Evolutionary conservation across 306 rosid species (phyloP).

Genomic region (Medicago ruthenica): DNA sequence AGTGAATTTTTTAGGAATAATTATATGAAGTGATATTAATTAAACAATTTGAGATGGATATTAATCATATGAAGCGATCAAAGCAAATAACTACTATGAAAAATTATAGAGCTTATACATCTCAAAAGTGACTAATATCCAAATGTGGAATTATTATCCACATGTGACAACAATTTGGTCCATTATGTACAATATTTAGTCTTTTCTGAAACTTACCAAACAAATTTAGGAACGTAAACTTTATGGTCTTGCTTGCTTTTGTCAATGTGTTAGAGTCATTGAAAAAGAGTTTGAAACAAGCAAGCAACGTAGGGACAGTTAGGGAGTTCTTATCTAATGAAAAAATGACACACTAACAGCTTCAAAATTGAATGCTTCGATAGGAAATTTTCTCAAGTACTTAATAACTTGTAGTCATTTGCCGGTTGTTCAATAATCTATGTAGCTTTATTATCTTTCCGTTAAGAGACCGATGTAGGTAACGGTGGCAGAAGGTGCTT

Average conservation of each 20-base stretch:
- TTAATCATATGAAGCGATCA: background rate
- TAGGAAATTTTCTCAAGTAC: constrained; percentile 38
- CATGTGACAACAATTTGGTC: constrained; percentile 18
- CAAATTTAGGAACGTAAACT: constrained; percentile 3
- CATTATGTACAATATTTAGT: constrained; percentile 1
- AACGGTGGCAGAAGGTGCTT: too few relatives aligned
- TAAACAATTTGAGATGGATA: background rate
- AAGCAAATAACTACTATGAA: background rate
- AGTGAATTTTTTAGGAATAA: too few relatives aligned
- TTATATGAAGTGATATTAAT: background rate
- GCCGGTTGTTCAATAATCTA: background rate
- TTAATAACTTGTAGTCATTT: constrained; percentile 4
- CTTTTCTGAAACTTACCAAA: constrained; percentile 23
- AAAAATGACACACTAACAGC: constrained; percentile 45
- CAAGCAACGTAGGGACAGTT: constrained; percentile 48
- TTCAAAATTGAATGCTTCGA: constrained; percentile 45
- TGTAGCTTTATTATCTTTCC: too few relatives aligned
- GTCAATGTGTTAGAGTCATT: constrained; percentile 34
- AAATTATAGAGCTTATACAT: background rate
- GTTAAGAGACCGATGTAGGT: too few relatives aligned
- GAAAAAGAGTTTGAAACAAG: constrained; percentile 59
- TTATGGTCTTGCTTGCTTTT: constrained; percentile 32
- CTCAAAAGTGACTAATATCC: constrained; percentile 4
- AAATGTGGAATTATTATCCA: constrained; percentile 4
- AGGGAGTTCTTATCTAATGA: constrained; percentile 44